phyloP scores from a whole-genome alignment of 441 rosid genomes.

The Populus hybrid region DNA sequence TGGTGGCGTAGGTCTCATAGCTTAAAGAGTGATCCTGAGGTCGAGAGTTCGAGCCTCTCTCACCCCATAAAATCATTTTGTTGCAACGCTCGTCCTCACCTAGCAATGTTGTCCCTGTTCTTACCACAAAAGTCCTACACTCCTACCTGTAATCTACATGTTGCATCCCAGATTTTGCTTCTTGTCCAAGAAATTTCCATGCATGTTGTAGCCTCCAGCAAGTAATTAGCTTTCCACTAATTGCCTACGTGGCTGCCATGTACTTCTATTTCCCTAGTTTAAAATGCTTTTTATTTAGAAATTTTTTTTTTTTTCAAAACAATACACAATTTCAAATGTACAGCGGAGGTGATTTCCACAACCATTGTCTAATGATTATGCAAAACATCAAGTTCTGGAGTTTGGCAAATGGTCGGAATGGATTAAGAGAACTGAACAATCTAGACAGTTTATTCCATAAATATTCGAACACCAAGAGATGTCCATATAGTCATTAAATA shows the following conservation, averaged over 20 bases:
- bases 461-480: neutral
- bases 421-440: neutral
- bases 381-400: neutral
- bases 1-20: conserved; percentile 99
- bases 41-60: conserved; percentile 99
- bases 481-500: neutral
- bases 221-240: neutral
- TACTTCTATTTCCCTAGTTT: no score
- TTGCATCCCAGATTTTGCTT: no score
- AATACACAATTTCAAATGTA: no score
- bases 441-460: neutral
- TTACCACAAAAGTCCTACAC: neutral
- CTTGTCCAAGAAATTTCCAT: no score
- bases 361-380: neutral
- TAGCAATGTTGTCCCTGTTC: neutral
- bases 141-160: no score
- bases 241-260: no score
- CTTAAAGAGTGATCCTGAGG: conserved; percentile 87
- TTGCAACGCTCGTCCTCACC: neutral
- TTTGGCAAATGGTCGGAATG: neutral
- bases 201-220: neutral
- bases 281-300: no score
- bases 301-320: no score
- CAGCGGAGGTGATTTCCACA: neutral
- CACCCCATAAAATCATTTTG: conserved; percentile 41